Conservation (phyloP, 257 asterid genomes). For the Solanum etuberosum region DNA sequence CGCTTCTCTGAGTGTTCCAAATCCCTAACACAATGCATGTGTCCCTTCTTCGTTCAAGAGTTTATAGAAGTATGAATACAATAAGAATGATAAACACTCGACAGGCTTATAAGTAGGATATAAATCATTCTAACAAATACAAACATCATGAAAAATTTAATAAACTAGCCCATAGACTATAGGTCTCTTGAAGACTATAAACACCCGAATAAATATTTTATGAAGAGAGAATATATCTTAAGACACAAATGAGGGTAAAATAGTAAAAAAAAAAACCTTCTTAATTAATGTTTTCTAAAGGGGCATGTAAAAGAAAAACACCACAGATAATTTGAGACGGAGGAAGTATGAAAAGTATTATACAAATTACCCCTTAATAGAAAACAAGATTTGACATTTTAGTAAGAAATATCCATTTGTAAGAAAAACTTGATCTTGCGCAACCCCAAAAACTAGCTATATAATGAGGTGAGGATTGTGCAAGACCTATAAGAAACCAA, state of each 20-base stretch:
- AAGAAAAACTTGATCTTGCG: background rate
- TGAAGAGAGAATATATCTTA: background rate
- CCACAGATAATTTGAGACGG: constrained; percentile 13
- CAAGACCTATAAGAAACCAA: background rate
- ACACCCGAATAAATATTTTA: background rate
- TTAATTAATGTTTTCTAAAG: background rate
- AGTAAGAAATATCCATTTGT: background rate
- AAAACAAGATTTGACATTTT: background rate
- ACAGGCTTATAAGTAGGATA: background rate
- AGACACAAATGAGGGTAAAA: background rate
- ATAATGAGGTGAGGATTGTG: background rate
- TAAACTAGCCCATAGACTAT: background rate
- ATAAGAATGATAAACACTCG: background rate
- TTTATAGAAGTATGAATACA: background rate
- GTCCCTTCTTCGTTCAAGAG: background rate
- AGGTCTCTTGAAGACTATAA: background rate
- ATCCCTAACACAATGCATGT: background rate
- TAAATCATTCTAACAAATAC: background rate
- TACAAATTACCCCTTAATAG: background rate
- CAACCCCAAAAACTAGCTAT: background rate
- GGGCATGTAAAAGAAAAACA: background rate
- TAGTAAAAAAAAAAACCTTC: background rate
- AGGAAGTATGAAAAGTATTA: background rate
- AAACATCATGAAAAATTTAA: background rate
- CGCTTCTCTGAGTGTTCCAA: background rate